These are phyloP conservation scores for Talaromyces sp. DNA, from an alignment of 2,329 filamentous ascomycete species.

Conservation along the genomic window DNA sequence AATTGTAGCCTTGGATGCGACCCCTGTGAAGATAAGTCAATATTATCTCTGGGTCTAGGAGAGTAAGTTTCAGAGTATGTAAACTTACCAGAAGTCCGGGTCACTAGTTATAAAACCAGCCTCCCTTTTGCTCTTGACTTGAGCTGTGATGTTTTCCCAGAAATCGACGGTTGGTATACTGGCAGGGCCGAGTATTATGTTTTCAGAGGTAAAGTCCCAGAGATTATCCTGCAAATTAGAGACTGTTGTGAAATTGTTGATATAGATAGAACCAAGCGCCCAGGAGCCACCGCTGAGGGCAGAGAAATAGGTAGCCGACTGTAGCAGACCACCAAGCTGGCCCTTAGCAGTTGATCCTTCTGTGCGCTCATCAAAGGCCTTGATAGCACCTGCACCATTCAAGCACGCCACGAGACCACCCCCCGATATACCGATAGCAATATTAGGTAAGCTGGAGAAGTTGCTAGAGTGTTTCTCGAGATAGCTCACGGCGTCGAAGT, in stretches of 20 bases:
- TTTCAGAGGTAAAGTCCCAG: constrained; percentile 55
- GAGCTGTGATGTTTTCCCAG: constrained; percentile 53
- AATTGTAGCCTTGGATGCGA: constrained; percentile 39
- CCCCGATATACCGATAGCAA: constrained; percentile 73
- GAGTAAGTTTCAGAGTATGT: background rate
- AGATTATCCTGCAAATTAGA: constrained; percentile 50
- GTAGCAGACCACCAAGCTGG: constrained; percentile 73
- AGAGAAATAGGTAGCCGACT: constrained; percentile 73
- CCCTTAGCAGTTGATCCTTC: constrained; percentile 55
- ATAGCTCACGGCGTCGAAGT: constrained; percentile 68
- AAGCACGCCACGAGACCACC: constrained; percentile 80
- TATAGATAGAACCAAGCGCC: constrained; percentile 77
- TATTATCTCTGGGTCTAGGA: constrained; percentile 16
- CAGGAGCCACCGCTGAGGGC: constrained; percentile 79
- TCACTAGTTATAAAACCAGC: constrained; percentile 65
- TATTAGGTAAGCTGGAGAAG: constrained; percentile 57
- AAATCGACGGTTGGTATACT: constrained; percentile 51
- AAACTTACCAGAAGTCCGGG: constrained; percentile 70
- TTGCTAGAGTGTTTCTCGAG: constrained; percentile 56
- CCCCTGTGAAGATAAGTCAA: constrained; percentile 40
- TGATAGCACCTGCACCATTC: constrained; percentile 75
- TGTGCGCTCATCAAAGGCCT: constrained; percentile 73
- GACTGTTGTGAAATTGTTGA: constrained; percentile 72
- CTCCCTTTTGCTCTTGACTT: constrained; percentile 57
- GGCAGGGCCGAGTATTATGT: constrained; percentile 55